Percentiles rank a stretch among this genome's conserved stretches.
phyloP scores from a whole-genome alignment of 306 rosid species.

The Sphenostylis stenocarpa region DNA sequence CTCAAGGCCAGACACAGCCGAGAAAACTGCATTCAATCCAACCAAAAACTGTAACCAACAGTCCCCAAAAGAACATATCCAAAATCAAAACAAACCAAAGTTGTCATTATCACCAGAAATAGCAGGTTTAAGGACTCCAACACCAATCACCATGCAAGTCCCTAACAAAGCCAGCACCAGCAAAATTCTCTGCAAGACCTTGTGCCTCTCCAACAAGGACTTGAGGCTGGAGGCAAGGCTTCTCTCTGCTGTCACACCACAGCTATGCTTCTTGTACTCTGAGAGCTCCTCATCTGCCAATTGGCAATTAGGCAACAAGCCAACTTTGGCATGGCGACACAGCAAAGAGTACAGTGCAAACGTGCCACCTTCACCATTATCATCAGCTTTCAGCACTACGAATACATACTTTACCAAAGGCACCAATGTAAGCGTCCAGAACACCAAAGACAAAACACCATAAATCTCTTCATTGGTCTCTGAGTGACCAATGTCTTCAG shows the following conservation, averaged over 20 bases:
- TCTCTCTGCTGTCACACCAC: slow-evolving; percentile 31
- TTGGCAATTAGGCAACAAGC: slow-evolving; percentile 76
- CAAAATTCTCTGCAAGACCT: slow-evolving; percentile 72
- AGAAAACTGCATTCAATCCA: slow-evolving; percentile 70
- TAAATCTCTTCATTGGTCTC: slow-evolving; percentile 77
- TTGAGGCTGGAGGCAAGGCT: slow-evolving; percentile 53
- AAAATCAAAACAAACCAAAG: background rate
- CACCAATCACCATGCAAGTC: slow-evolving; percentile 96
- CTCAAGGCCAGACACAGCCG: slow-evolving; percentile 97
- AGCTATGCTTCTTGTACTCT: slow-evolving; percentile 54
- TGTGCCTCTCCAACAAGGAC: slow-evolving; percentile 63
- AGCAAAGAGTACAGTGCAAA: slow-evolving; percentile 92
- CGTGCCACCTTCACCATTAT: slow-evolving; percentile 98
- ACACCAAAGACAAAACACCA: slow-evolving; percentile 87
- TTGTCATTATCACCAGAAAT: slow-evolving; percentile 62
- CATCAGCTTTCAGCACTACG: slow-evolving; percentile 85
- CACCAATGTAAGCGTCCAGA: slow-evolving; percentile 87
- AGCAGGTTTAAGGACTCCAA: slow-evolving; percentile 91
- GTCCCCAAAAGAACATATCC: background rate
- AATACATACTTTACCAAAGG: slow-evolving; percentile 87
- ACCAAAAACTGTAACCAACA: slow-evolving; percentile 17
- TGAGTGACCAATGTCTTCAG: slow-evolving; percentile 61
- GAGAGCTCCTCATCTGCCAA: slow-evolving; percentile 71
- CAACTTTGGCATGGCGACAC: slow-evolving; percentile 80
- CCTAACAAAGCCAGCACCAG: slow-evolving; percentile 90